Evolutionary conservation across 352 stramenopile genomes (phyloP).

Genomic region (Phytopythium oedochilum): DNA sequence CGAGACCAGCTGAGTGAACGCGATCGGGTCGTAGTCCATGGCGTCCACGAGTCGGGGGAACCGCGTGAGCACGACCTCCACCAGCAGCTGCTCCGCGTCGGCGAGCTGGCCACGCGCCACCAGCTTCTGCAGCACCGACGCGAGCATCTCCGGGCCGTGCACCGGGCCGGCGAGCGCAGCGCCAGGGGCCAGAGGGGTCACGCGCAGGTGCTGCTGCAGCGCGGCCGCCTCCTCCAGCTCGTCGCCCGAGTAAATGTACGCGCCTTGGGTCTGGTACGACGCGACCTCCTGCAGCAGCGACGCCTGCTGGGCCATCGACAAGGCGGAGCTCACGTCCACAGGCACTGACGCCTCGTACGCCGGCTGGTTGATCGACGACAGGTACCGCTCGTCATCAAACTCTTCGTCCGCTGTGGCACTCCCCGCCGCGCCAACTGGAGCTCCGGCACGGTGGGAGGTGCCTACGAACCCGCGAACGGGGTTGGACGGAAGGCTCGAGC

Average conservation of each 20-base stretch:
- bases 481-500: slow-evolving; percentile 3
- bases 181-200: slow-evolving; percentile 10
- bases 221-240: slow-evolving; percentile 53
- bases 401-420: neutral
- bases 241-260: slow-evolving; percentile 80
- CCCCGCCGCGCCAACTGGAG: neutral
- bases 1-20: slow-evolving; percentile 68
- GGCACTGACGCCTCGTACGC: slow-evolving; percentile 5
- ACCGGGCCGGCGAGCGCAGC: neutral
- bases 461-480: neutral
- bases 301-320: slow-evolving; percentile 57
- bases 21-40: slow-evolving; percentile 74
- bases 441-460: neutral
- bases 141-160: slow-evolving; percentile 7
- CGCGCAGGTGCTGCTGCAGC: slow-evolving; percentile 50
- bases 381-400: slow-evolving; percentile 8
- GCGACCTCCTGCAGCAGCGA: slow-evolving; percentile 64
- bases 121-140: slow-evolving; percentile 21
- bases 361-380: slow-evolving; percentile 4
- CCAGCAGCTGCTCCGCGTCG: slow-evolving; percentile 58
- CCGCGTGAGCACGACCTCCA: slow-evolving; percentile 52
- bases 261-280: slow-evolving; percentile 31
- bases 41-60: slow-evolving; percentile 70
- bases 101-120: slow-evolving; percentile 27
- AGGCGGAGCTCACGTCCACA: slow-evolving; percentile 23